A percentile compares a stretch with the other conserved stretches of the same genome.
Evolutionary conservation across 441 rosid genomes (phyloP).

Genomic region (Corymbia calophylla): DNA sequence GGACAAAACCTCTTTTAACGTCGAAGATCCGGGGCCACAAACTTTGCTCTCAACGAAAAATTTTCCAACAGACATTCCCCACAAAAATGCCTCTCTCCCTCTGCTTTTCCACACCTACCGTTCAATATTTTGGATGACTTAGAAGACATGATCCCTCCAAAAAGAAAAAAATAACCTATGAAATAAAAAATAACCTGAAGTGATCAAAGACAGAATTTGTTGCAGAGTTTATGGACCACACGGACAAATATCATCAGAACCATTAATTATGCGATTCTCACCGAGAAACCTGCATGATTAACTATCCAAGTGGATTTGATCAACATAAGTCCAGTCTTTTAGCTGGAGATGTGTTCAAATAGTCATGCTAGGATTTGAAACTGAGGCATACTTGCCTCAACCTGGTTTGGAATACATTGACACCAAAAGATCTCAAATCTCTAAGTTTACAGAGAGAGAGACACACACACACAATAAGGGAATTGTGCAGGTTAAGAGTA

Average conservation of each 20-base stretch:
- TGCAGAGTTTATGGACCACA: not conserved
- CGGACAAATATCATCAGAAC: not conserved
- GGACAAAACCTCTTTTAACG: not conserved
- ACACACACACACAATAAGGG: not conserved
- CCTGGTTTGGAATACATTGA: not conserved
- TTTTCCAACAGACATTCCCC: not conserved
- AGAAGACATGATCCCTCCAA: too few relatives aligned
- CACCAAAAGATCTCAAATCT: not conserved
- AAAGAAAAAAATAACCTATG: too few relatives aligned
- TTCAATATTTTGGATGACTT: not conserved
- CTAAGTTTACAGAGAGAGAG: not conserved
- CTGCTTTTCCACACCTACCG: not conserved
- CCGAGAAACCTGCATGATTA: not conserved
- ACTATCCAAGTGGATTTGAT: not conserved
- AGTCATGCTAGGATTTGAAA: not conserved
- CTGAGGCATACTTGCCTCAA: not conserved
- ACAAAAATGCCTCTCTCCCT: not conserved
- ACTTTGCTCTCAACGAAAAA: not conserved
- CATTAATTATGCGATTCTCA: not conserved
- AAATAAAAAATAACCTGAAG: not conserved
- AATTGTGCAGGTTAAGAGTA: not conserved
- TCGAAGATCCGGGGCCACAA: not conserved
- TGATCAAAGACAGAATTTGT: not conserved
- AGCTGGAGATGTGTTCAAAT: not conserved
- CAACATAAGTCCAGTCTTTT: not conserved